Percentiles rank a stretch among this genome's conserved stretches.
phyloP scores from a whole-genome alignment of 495 filamentous ascomycete genomes.

The Tuber magnatum region DNA sequence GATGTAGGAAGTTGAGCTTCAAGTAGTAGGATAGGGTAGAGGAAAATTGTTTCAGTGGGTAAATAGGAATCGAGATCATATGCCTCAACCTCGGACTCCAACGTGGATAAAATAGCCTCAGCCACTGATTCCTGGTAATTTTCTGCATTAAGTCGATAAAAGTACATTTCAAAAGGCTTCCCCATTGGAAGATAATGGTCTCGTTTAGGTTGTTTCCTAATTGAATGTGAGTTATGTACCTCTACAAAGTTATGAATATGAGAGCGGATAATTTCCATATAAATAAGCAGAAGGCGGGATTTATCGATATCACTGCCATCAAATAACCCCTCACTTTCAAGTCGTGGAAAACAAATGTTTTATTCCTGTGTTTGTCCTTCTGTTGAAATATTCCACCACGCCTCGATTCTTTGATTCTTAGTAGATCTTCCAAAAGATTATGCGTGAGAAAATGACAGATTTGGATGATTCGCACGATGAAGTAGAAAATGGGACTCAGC shows the following conservation, averaged over 20 bases:
- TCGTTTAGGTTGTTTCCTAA: not conserved
- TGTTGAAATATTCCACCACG: not conserved
- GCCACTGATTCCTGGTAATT: not conserved
- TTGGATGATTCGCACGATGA: not conserved
- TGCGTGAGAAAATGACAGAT: not conserved
- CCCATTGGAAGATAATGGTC: not conserved
- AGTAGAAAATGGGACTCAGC: not conserved
- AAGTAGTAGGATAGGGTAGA: not conserved
- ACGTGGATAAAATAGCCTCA: not conserved
- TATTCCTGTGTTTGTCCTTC: not conserved
- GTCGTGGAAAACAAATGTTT: not conserved
- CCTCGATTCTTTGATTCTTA: constrained; percentile 9
- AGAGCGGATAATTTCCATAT: not conserved
- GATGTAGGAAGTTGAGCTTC: not conserved
- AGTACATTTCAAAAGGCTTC: not conserved
- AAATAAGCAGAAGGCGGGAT: not conserved
- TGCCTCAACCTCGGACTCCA: not conserved
- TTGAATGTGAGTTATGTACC: not conserved
- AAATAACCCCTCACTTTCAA: not conserved
- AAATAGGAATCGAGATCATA: not conserved
- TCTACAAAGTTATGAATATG: not conserved
- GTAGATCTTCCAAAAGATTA: constrained; percentile 6
- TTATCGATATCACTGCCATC: not conserved
- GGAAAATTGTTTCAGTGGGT: not conserved
- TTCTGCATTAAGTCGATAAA: not conserved